Conservation (phyloP, 371 early-diverging fungal species). For the Syncephalastrum contaminatum region DNA sequence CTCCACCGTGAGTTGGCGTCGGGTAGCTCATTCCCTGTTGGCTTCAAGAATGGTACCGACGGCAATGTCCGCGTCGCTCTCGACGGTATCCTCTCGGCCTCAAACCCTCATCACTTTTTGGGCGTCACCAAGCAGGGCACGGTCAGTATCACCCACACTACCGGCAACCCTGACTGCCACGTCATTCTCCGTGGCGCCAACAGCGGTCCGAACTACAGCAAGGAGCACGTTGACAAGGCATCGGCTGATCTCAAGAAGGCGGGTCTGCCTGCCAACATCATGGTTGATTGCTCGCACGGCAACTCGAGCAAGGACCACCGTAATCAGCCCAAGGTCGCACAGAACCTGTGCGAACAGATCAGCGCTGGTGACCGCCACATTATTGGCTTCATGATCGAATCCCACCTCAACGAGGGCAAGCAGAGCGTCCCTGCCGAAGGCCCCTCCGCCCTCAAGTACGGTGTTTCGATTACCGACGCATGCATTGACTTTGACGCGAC, state of each 20-base stretch:
- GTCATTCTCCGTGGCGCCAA: constrained; percentile 70
- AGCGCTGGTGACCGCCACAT: constrained; percentile 70
- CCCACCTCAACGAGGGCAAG: constrained; percentile 82
- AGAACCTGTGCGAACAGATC: constrained; percentile 56
- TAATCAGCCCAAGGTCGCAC: constrained; percentile 68
- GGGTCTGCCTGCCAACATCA: constrained; percentile 51
- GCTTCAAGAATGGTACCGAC: constrained; percentile 94
- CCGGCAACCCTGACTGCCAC: constrained; percentile 69
- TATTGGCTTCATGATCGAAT: constrained; percentile 94
- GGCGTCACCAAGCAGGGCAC: constrained; percentile 91
- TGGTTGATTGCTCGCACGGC: constrained; percentile 87
- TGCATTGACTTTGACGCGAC: constrained; percentile 83
- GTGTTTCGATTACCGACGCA: constrained; percentile 84
- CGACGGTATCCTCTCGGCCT: constrained; percentile 89
- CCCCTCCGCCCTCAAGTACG: constrained; percentile 68
- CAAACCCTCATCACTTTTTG: constrained; percentile 85
- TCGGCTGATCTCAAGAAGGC: constrained; percentile 54
- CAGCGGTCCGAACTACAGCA: constrained; percentile 81
- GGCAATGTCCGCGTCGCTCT: constrained; percentile 85
- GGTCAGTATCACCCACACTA: constrained; percentile 85
- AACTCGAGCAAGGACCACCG: constrained; percentile 76
- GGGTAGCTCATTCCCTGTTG: constrained; percentile 93
- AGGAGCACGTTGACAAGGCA: constrained; percentile 49
- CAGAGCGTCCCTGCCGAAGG: constrained; percentile 76
- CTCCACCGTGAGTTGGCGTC: constrained; percentile 93